Evolutionary conservation across 768 basidiomycete genomes (phyloP), one percentile per base, ranked within the genome.

Genomic region (Podaxis mareebaensis): DNA sequence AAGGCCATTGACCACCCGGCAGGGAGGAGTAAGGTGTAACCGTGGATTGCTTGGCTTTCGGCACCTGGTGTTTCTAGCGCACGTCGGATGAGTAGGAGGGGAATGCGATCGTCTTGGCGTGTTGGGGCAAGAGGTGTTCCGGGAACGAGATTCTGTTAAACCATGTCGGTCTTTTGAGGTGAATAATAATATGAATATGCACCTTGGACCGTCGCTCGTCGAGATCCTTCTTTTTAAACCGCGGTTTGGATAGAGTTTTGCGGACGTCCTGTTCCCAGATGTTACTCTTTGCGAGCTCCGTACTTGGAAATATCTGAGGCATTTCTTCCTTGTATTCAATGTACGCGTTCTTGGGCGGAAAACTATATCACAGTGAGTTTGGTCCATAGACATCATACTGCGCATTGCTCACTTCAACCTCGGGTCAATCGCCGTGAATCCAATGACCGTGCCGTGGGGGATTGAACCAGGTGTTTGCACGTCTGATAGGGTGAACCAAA

Each of bases 1-100:
- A 99, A 94, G 1, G 95, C 82, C 89, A 95, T 96, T 0, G 85
- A 83, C 95, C 95, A 99, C 12, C 93, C 95, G 1, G 86, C 79
- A 3, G 96, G 96, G 36, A 96, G 73, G 52, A 97, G 79, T 8
- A 99, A 77, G 7, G 89, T 94, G 90, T 93, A 97, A 42, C 96
- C 95, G 68, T 95, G 88, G 33, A 94, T 77, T 1, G 81, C 77
- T 66, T 79, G 77, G 10, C 69, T 73, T 48, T 75, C 72, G 15
- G 73, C 68, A 68, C 65, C 61, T 20, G 63, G 60, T 10, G 67
- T 57, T 62, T 87, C 85, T 22, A 92, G 69, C 10, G 93, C 89
- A 22, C 86, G 86, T 71, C 95, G 94, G 6, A 96, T 84, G 52
- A 99, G 83, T 44, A 98, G 74, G 56, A 95, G 74, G 1, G 96